Evolutionary conservation across 108 stramenopile genomes (phyloP).

Genomic region (Aurantiochytrium sp.): DNA sequence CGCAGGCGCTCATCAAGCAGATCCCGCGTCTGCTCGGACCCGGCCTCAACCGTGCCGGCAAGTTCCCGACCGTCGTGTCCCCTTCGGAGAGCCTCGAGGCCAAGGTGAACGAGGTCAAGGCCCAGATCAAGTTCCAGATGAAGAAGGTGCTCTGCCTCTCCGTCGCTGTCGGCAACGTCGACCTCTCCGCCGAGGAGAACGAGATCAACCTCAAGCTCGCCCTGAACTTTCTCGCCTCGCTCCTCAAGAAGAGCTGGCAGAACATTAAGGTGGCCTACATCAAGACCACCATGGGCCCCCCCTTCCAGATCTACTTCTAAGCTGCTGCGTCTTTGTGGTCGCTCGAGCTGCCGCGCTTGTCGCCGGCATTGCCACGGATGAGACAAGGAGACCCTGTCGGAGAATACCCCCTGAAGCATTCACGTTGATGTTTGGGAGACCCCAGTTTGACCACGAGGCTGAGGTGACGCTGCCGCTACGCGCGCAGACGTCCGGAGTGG

Average conservation of each 20-base stretch:
- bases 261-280: slow-evolving; percentile 98
- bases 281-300: slow-evolving; percentile 98
- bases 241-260: slow-evolving; percentile 99
- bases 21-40: slow-evolving; percentile 99
- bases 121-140: slow-evolving; percentile 99
- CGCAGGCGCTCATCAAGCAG: slow-evolving; percentile 98
- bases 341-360: not conserved
- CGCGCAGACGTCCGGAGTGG: not conserved
- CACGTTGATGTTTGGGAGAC: not conserved
- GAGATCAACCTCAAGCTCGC: slow-evolving; percentile 92
- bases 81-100: slow-evolving; percentile 87
- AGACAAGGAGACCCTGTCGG: no score
- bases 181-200: slow-evolving; percentile 82
- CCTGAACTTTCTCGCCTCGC: slow-evolving; percentile 95
- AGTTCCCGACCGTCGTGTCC: slow-evolving; percentile 95
- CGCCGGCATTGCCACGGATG: not conserved
- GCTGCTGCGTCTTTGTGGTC: not conserved
- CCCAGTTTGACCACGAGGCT: slow-evolving; percentile 32
- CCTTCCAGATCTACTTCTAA: slow-evolving; percentile 98
- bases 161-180: slow-evolving; percentile 92
- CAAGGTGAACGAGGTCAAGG: slow-evolving; percentile 96
- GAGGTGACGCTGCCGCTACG: not conserved
- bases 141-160: slow-evolving; percentile 99
- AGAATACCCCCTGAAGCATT: not conserved
- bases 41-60: slow-evolving; percentile 99